phyloP scores from a whole-genome alignment of 139 green algal genomes.

The Coelastrella sp. region DNA sequence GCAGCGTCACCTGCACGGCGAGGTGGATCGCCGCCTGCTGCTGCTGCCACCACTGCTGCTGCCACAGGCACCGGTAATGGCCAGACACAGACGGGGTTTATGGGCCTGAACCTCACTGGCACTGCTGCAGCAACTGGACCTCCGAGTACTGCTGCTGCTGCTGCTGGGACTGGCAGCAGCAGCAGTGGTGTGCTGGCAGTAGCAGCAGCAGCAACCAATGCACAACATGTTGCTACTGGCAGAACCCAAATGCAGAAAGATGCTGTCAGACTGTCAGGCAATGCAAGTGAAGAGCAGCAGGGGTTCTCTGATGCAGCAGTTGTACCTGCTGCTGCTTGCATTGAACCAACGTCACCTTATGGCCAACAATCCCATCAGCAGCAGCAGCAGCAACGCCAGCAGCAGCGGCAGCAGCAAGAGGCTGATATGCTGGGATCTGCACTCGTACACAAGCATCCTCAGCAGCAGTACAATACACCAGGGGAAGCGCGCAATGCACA shows the following conservation, averaged over 20 bases:
- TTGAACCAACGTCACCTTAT: background rate
- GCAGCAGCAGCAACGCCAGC: background rate
- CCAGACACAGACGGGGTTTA: background rate
- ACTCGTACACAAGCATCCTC: background rate
- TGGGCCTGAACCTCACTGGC: background rate
- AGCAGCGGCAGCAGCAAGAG: background rate
- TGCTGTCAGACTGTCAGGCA: background rate
- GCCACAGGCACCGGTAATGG: background rate
- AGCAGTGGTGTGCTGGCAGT: background rate
- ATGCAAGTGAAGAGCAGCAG: background rate
- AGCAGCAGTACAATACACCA: background rate
- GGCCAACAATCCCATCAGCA: background rate
- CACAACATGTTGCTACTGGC: background rate
- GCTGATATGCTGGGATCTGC: no score
- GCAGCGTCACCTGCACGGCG: background rate
- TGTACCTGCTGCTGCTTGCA: background rate
- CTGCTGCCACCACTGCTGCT: constrained; percentile 2
- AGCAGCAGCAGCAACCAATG: background rate
- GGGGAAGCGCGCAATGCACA: background rate
- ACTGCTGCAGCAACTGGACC: background rate
- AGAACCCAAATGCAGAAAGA: no score
- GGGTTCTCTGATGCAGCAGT: background rate
- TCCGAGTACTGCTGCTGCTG: constrained; percentile 12
- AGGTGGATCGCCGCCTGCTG: background rate
- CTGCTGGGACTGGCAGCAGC: background rate